Base-by-base conservation (phyloP, 176 grass and related monocot genomes). In the Cenchrus americanus region DNA sequence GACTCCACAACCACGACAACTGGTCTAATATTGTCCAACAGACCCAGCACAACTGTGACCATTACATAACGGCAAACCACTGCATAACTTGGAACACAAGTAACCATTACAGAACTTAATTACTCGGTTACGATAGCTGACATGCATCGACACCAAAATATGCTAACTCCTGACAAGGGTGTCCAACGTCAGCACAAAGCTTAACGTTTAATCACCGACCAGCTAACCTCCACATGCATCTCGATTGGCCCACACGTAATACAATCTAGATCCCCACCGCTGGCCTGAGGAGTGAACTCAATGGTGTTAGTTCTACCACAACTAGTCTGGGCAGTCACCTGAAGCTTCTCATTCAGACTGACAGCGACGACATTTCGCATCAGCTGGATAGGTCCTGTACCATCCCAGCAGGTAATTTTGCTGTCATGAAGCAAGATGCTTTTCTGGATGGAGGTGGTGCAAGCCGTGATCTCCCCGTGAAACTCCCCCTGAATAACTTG, bases 401-500 rank as follows among this genome's bases (percentile, higher is more conserved):
- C 71, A 74, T 54, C 71, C 53, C 54, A 74, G 15, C 54, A 74
- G 15, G 49, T 54, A 15, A 21, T 3, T 19, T 18, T 74, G 71
- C 49, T 74, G 21, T 74, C 71, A 54, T 74, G 71, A 21, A 74
- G 71, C 49, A 74, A 8, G 5, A 74, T 3, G 8, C 49, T 34
- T 18, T 74, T 14, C 8, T 54, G 7, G 23, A 74, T 54, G 24
- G 14, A 54, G 48, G 49, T 74, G 71, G 71, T 74, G 71, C 32
- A 18, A 54, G 52, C 52, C 5, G 52, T 54, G 52, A 54, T 54
- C 15, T 18, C 5, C 15, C 52, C 52, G 52, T 6, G 4, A 19
- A 57, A 75, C 10, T 75, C 50, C 37, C 71, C 71, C 71, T 21
- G 1, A 3, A 55, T 14, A 75, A 75, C 26, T 37, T 54, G 4